Evolutionary conservation across 202 grass and related monocot genomes (phyloP), one percentile per base, ranked within the genome.

Genomic region (Brachypodium distachyon): DNA sequence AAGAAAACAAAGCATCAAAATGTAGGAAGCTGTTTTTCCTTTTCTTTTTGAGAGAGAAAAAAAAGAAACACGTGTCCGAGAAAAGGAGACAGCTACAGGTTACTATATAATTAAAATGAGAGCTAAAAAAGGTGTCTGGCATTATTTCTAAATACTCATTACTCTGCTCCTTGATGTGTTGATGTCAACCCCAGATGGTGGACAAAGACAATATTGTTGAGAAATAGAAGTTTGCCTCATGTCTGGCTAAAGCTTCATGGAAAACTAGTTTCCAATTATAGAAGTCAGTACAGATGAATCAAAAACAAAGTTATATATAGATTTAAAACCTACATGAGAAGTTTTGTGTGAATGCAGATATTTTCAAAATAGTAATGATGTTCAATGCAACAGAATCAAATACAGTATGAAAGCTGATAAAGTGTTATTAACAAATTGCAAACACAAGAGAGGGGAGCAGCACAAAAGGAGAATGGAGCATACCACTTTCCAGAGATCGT

Each of bases 341-440:
- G 6, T 41, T 64, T 63, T 17, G 27, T n/a, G 13, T 17, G 34
- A 66, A 48, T 76, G 39, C 32, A 64, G 28, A 39, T 63, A 37
- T 60, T 57, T 83, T 38, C 12, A 29, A 47, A 81, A 54, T 27
- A 83, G 65, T 65, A 87, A 62, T 59, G 76, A 73, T 50, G 29
- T 27, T 21, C 26, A 73, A 37, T 3, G 22, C 23, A 76, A 33
- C 10, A 77, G 44, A 77, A 73, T 37, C 16, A 60, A 73, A 33
- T 62, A 17, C 12, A 68, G 61, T 33, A 48, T 9, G 77, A 61
- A 54, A 53, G 47, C 36, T 18, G 23, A 73, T 55, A 7, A 23
- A 59, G 25, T 62, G 61, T 62, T 44, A 47, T 62, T 44, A 47
- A 61, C 50, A 64, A 73, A 71, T 26, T 61, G 41, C 29, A 37